Base-by-base conservation (phyloP, 352 stramenopile genomes). In the Thalassiosira pacifica region DNA sequence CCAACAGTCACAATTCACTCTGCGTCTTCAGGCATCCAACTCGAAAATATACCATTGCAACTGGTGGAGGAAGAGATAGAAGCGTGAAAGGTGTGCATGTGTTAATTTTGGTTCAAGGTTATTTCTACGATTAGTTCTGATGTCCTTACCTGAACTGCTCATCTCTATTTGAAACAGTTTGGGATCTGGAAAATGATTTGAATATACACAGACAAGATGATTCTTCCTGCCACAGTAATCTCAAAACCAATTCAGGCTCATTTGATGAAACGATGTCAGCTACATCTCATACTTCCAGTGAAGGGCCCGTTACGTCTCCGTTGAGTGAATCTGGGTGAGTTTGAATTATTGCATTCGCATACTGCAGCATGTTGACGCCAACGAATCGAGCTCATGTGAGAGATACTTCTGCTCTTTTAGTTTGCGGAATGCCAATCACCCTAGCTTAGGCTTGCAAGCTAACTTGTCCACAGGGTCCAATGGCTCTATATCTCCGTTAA, bases 21-120 rank as follows among this genome's bases (percentile, higher is more conserved):
- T 10, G 10, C 34, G 4, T 10, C 4, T 42, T 11, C 10, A 42
- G 34, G 87, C 91, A 96, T 86, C 92, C 92, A 16, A 92, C 79
- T 22, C 61, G 76, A 70, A 83, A 76, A 42, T 92, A 88, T 74
- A 67, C 84, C 11, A 83, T 96, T 68, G 92, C 92, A 11, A 96
- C 92, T 42, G 92, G 92, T 55, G 92, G 92, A 42, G 87, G 82
- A 0, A 73, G 86, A 42, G 86, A 91, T 78, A 82, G 83, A 66
- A 83, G 78, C 69, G 82, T 91, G 0, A 89, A 91, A 86, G 78
- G 82, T 88, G 32, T 53, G 80, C 48, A 48, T 79, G 1, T 53
- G 40, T 5, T 66, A 24, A 66, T 60, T 61, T 55, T 74, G 11
- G 13, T 19, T 64, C 66, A 27, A 26, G 22, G 27, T 70, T 22